Base-by-base conservation (phyloP, 441 rosid genomes). In the Macaranga tanarius region DNA sequence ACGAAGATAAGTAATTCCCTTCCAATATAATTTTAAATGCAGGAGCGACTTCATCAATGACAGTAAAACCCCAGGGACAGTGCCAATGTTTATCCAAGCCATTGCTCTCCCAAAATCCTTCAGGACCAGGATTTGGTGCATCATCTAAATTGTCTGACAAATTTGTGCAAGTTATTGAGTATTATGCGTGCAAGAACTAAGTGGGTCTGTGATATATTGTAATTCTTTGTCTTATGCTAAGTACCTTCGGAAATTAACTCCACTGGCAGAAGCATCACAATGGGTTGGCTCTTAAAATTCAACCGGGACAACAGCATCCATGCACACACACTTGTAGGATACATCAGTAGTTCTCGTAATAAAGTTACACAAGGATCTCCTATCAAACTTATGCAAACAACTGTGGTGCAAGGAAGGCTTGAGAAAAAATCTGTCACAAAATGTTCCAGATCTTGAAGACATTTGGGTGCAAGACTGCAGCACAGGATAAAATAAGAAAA, bases 31-130 rank as follows among this genome's bases (percentile, higher is more conserved):
- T 75, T 85, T 81, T 92, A 82, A 90, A 96, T 70, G 85, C 83
- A 22, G 99, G 99, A 73, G 89, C 93, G 40, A 89, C 88, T 74
- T 86, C 87, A 87, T 96, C 95, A 63, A 90, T 81, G 62, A 86
- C 79, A 11, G 89, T 71, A 64, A 82, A 78, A 82, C 90, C 91
- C 98, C 97, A 90, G 26, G 99, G 97, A 76, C 99, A 95, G 72
- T 76, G 86, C 98, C 99, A 93, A 34, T 77, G 84, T 72, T 81
- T 84, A 61, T 64, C 88, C 68, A 62, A 64, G 38, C 73, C 78
- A 75, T 82, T 76, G 70, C 66, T 73, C 70, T 81, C 85, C 52
- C 56, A 54, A 52, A 75, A 69, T 70, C 81, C 75, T 68, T 54
- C 80, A 69, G 75, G 72, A 72, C 71, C 71, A 69, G 77, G 75